Percentiles rank a stretch among this genome's conserved stretches.
Conservation (phyloP, 2,329 filamentous ascomycete genomes). For the Polytolypa hystricis region DNA sequence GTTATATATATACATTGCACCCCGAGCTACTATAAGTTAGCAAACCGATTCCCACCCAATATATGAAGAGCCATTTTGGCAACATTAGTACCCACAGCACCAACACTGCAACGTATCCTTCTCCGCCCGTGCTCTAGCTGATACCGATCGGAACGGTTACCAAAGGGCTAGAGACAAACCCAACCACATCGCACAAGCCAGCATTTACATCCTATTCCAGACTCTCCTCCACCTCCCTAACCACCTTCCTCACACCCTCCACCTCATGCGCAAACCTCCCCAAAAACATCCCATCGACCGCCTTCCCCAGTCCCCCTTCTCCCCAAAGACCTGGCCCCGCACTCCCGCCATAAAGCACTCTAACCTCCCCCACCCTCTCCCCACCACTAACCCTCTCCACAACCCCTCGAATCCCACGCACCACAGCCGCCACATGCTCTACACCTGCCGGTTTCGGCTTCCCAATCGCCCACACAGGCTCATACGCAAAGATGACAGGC, state of each 20-base stretch:
- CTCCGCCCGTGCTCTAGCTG: too few species aligned
- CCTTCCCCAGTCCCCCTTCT: conserved; percentile 19
- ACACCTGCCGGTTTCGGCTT: conserved; percentile 58
- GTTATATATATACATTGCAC: too few species aligned
- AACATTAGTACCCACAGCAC: too few species aligned
- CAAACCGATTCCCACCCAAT: too few species aligned
- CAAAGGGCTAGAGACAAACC: too few species aligned
- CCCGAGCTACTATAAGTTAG: too few species aligned
- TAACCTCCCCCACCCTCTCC: conserved; percentile 45
- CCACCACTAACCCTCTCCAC: conserved; percentile 28
- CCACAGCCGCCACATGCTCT: conserved; percentile 62
- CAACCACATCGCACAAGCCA: background rate
- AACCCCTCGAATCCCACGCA: conserved; percentile 48
- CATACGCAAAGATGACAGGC: conserved; percentile 70
- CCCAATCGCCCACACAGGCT: conserved; percentile 84
- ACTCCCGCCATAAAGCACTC: conserved; percentile 73
- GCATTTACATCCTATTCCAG: conserved; percentile 9
- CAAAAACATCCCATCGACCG: conserved; percentile 30
- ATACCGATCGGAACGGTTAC: too few species aligned
- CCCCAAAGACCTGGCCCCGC: conserved; percentile 68
- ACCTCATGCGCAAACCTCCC: conserved; percentile 73
- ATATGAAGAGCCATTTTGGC: too few species aligned
- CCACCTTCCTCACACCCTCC: conserved; percentile 58
- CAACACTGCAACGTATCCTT: too few species aligned
- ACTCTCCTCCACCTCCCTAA: conserved; percentile 54